Percentiles rank a stretch among this genome's conserved stretches.
These are phyloP conservation scores for Xylaria multiplex DNA, from an alignment of 2,329 filamentous ascomycete genomes.

Conservation along the genomic window DNA sequence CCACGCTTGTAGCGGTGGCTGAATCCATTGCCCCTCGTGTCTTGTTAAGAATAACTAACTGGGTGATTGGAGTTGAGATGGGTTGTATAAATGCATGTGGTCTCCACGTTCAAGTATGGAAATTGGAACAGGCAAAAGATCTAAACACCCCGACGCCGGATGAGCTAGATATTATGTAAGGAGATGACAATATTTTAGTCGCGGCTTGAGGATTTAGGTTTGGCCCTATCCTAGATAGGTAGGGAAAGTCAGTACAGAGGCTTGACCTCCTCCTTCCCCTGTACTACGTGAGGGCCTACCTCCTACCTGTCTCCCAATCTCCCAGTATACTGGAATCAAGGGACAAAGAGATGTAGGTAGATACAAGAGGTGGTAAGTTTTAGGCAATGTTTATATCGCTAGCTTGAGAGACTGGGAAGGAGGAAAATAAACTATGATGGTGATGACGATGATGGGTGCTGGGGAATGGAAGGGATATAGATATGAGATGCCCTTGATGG, in stretches of 20 bases:
- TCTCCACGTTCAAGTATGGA: not conserved
- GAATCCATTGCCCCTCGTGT: constrained; percentile 51
- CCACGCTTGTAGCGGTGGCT: constrained; percentile 53
- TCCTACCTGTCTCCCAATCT: too few relatives aligned
- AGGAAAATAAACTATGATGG: constrained; percentile 7
- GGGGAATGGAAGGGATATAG: not conserved
- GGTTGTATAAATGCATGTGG: constrained; percentile 7
- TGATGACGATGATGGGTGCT: not conserved
- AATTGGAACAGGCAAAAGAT: not conserved
- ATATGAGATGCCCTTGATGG: not conserved
- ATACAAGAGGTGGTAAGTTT: not conserved
- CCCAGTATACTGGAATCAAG: not conserved
- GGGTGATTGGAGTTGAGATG: not conserved
- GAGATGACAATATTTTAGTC: constrained; percentile 15
- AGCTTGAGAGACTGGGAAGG: not conserved
- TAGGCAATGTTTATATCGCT: not conserved
- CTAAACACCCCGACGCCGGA: not conserved
- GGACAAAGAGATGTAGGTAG: not conserved
- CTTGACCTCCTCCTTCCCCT: not conserved
- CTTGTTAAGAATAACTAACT: constrained; percentile 7
- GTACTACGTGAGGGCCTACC: too few relatives aligned
- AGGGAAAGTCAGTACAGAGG: constrained; percentile 7
- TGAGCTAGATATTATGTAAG: constrained; percentile 16
- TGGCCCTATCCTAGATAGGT: not conserved
- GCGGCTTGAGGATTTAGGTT: constrained; percentile 16